phyloP scores from a whole-genome alignment of 257 asterid species.

The Solanum corneliomulleri region DNA sequence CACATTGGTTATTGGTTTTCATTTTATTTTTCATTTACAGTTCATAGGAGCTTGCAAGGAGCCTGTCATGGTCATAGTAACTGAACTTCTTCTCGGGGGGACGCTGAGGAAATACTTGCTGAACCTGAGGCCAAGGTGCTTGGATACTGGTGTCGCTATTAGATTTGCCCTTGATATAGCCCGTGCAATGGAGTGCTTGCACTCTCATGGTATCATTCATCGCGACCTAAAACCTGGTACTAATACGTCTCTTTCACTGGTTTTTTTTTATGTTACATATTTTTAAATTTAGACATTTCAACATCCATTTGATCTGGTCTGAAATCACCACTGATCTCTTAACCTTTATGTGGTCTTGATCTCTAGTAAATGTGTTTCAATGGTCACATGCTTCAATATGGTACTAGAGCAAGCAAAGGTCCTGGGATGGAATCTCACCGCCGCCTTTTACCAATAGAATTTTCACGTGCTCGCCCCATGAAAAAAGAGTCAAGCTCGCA shows the following conservation, averaged over 20 bases:
- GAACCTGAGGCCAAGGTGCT: conserved; percentile 58
- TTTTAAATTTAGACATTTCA: neutral
- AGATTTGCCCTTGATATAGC: conserved; percentile 86
- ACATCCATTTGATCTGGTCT: neutral
- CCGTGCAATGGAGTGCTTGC: conserved; percentile 93
- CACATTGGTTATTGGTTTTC: neutral
- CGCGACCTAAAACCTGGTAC: conserved; percentile 90
- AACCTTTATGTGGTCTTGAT: neutral
- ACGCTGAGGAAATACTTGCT: conserved; percentile 66
- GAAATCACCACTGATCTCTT: neutral
- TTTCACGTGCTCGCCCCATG: neutral
- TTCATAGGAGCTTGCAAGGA: conserved; percentile 95
- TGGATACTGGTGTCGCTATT: conserved; percentile 60
- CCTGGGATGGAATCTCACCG: neutral
- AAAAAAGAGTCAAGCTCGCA: neutral
- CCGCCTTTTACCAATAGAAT: neutral
- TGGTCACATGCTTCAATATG: neutral
- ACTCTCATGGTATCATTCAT: conserved; percentile 85
- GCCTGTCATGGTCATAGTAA: conserved; percentile 83
- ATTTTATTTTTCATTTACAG: conserved; percentile 15
- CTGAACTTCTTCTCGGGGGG: conserved; percentile 82
- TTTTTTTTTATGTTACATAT: neutral
- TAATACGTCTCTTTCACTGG: neutral
- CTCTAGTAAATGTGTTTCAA: neutral
- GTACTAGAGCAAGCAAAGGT: neutral